A percentile compares a stretch with the other conserved stretches of the same genome.
These are phyloP conservation scores for Amesomyces nigricolor DNA, from an alignment of 2,329 filamentous ascomycete genomes.

Conservation along the genomic window DNA sequence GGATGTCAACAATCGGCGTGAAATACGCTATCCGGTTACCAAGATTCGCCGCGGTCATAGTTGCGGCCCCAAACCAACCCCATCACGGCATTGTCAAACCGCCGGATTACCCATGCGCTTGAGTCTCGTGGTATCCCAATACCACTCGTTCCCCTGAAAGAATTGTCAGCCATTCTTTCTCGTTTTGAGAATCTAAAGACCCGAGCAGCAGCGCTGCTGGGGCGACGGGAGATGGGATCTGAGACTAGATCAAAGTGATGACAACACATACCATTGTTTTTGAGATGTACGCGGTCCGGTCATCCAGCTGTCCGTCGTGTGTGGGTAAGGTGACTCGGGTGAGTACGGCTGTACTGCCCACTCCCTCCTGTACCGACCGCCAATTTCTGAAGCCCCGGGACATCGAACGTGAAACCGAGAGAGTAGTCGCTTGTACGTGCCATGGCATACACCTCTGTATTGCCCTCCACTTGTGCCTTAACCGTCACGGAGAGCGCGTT, in stretches of 20 bases:
- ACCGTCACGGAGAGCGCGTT: background rate
- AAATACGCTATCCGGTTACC: constrained; percentile 14
- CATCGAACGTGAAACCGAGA: constrained; percentile 19
- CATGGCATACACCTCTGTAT: constrained; percentile 21
- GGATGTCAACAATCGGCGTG: constrained; percentile 21
- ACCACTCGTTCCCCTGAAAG: constrained; percentile 15
- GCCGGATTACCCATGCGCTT: constrained; percentile 22
- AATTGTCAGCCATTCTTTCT: background rate
- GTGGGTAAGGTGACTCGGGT: background rate
- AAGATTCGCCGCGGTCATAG: constrained; percentile 12
- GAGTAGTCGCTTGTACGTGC: constrained; percentile 22
- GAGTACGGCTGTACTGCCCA: constrained; percentile 18
- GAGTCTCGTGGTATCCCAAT: constrained; percentile 22
- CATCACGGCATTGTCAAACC: constrained; percentile 15
- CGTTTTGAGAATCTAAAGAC: background rate
- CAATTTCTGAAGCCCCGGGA: constrained; percentile 18
- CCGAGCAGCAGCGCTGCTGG: no score
- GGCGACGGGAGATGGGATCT: no score
- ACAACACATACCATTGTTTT: background rate
- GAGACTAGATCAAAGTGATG: background rate
- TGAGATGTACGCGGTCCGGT: constrained; percentile 6
- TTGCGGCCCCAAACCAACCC: constrained; percentile 21
- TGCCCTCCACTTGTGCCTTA: constrained; percentile 13
- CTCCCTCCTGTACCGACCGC: constrained; percentile 12
- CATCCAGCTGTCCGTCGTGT: no score